Conservation (phyloP, 345 rosid species). For the Camelina sativa region DNA sequence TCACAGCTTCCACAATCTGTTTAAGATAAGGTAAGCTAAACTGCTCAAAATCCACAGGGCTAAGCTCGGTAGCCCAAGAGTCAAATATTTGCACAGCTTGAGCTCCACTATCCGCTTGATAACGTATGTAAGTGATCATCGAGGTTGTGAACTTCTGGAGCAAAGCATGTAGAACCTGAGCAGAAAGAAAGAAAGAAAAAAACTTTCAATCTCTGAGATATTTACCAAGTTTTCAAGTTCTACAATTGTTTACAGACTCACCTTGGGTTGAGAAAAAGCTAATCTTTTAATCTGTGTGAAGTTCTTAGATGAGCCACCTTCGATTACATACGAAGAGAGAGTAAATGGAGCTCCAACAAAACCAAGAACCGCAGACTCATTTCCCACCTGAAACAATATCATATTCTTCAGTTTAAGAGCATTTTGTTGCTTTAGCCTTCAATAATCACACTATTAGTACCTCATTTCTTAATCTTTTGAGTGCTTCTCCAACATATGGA, state of each 20-base stretch:
- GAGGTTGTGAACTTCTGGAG: conserved; percentile 86
- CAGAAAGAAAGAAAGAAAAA: conserved; percentile 25
- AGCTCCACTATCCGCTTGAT: conserved; percentile 88
- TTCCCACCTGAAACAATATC: conserved; percentile 62
- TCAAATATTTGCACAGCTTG: conserved; percentile 98
- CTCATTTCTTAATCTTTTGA: conserved; percentile 83
- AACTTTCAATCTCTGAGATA: not conserved
- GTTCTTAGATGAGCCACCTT: conserved; percentile 98
- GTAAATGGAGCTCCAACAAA: conserved; percentile 99
- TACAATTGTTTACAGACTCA: conserved; percentile 10
- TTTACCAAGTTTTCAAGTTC: not conserved
- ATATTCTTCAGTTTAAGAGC: conserved; percentile 22
- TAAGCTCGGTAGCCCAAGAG: conserved; percentile 98
- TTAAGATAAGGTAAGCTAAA: conserved; percentile 91
- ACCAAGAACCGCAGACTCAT: conserved; percentile 85
- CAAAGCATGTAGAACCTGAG: conserved; percentile 81
- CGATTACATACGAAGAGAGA: conserved; percentile 91
- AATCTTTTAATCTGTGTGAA: conserved; percentile 79
- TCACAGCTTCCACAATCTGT: conserved; percentile 83
- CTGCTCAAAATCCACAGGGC: conserved; percentile 92
- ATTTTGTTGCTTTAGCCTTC: not conserved
- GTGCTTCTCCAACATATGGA: conserved; percentile 96
- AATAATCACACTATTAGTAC: conserved; percentile 43
- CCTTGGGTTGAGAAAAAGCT: conserved; percentile 97
- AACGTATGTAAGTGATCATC: conserved; percentile 82